Evolutionary conservation across 2,329 filamentous ascomycete species (phyloP), one percentile per base, ranked within the genome.

Genomic region (Capronia coronata): DNA sequence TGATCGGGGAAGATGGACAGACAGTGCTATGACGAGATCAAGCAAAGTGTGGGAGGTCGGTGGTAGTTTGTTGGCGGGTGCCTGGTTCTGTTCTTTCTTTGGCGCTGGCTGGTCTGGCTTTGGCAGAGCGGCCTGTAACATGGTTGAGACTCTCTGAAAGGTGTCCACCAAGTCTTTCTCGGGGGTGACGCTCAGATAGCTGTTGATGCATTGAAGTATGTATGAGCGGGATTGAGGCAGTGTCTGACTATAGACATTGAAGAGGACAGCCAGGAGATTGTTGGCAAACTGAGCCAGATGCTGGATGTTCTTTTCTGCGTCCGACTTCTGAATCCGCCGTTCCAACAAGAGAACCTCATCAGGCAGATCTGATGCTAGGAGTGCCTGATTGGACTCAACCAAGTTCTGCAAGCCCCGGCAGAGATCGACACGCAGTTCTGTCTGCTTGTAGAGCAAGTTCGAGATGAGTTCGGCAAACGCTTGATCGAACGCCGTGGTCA

Each of bases 231-330:
- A 93, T 63, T 96, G 88, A 2, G 93, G 91, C 21, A 98, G 76
- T 1, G 93, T 98, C 67, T 96, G 87, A 57, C 87, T 95, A 71
- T 98, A 98, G 38, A 98, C 91, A 65, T 98, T 98, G 76, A 98
- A 97, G n/a, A 98, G 74, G 0, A 97, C 91, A 5, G 93, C 90
- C 35, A 98, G 79, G 69, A 98, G 79, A 62, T 97, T 97, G 53
- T 84, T 84, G 1, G 91, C 78, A 63, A 93, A 90, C 1, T 74
- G 73, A 13, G 87, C 82, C 10, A 98, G 75, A 65, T 94, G 84
- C n/a, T 80, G 73, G 32, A 97, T 71, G 64, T 96, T 96, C 68
- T 83, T 83, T 65, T 81, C 73, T 0, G 93, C 91, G 32, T 82
- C 75, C 2, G 75, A 78, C 64, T 85, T 89, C 2, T 85, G 82